These are phyloP conservation scores for Rickenella mellea DNA, from an alignment of 768 basidiomycete genomes.

Conservation along the genomic window DNA sequence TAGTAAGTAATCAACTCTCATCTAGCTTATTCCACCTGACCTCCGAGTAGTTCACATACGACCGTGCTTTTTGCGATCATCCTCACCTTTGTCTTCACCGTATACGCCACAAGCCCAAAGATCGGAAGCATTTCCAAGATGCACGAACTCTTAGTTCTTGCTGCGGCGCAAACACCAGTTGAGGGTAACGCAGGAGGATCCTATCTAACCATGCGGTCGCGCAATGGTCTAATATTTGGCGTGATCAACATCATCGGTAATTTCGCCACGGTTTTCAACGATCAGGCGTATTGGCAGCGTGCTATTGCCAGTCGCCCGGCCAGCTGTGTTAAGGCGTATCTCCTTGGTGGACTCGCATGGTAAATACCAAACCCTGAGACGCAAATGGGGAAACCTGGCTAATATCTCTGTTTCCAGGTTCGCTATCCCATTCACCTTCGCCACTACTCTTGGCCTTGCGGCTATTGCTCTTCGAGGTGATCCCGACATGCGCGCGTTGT, in stretches of 20 bases:
- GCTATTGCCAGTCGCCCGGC: constrained; percentile 82
- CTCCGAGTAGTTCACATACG: constrained; percentile 62
- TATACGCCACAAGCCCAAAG: constrained; percentile 68
- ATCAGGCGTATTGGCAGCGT: constrained; percentile 85
- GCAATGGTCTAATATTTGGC: constrained; percentile 72
- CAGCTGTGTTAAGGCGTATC: constrained; percentile 84
- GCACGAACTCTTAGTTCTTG: constrained; percentile 68
- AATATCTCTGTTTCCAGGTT: constrained; percentile 36
- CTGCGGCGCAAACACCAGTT: constrained; percentile 48
- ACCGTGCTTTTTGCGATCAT: constrained; percentile 82
- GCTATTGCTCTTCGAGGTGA: constrained; percentile 68
- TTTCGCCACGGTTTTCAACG: constrained; percentile 56
- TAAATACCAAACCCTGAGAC: constrained; percentile 15
- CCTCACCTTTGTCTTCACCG: constrained; percentile 64
- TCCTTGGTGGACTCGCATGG: constrained; percentile 87
- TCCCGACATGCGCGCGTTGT: constrained; percentile 33
- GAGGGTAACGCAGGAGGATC: constrained; percentile 77
- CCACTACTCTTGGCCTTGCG: constrained; percentile 80
- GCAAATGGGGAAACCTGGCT: neutral
- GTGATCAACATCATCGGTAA: constrained; percentile 86
- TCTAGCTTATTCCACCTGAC: constrained; percentile 1
- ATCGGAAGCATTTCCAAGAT: constrained; percentile 75
- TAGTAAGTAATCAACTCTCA: constrained; percentile 42
- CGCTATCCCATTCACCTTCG: constrained; percentile 78
- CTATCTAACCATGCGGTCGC: constrained; percentile 75